Evolutionary conservation across 768 basidiomycete genomes (phyloP).

Genomic region (Leccinum imitatum): DNA sequence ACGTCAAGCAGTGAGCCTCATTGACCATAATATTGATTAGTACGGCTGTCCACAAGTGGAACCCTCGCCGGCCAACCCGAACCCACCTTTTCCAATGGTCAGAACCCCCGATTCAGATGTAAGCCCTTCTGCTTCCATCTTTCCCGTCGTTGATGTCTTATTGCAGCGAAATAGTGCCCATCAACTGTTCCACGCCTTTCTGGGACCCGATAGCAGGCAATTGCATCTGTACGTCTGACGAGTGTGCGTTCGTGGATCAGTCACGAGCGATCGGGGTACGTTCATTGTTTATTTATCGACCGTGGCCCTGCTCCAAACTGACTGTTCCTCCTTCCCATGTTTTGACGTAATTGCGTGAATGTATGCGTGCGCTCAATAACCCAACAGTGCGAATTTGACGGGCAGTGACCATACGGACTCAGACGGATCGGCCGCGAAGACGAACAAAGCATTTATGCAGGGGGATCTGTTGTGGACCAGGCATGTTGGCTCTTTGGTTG

Average conservation of each 20-base stretch:
- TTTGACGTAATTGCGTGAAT: no score
- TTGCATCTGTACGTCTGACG: slow-evolving; percentile 58
- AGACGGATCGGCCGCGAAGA: slow-evolving; percentile 38
- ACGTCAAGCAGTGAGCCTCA: not conserved
- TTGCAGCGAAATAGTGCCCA: slow-evolving; percentile 44
- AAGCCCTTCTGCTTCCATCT: slow-evolving; percentile 23
- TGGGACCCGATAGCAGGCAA: slow-evolving; percentile 72
- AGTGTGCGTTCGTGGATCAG: slow-evolving; percentile 63
- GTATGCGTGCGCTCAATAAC: slow-evolving; percentile 33
- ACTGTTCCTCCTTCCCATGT: not conserved
- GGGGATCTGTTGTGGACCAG: not conserved
- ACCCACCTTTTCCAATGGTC: slow-evolving; percentile 49
- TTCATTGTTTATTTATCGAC: not conserved
- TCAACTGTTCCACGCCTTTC: slow-evolving; percentile 75
- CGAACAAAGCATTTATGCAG: slow-evolving; percentile 37
- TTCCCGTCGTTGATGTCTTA: not conserved
- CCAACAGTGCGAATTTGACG: slow-evolving; percentile 69
- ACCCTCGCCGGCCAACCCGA: slow-evolving; percentile 60
- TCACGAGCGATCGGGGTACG: slow-evolving; percentile 65
- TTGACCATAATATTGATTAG: no score
- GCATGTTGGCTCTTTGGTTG: not conserved
- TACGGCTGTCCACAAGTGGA: no score
- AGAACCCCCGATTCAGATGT: slow-evolving; percentile 56
- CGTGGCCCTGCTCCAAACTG: not conserved
- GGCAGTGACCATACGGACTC: slow-evolving; percentile 33